phyloP scores from a whole-genome alignment of 1,284 basidiomycete species.

The Trametes pubescens region DNA sequence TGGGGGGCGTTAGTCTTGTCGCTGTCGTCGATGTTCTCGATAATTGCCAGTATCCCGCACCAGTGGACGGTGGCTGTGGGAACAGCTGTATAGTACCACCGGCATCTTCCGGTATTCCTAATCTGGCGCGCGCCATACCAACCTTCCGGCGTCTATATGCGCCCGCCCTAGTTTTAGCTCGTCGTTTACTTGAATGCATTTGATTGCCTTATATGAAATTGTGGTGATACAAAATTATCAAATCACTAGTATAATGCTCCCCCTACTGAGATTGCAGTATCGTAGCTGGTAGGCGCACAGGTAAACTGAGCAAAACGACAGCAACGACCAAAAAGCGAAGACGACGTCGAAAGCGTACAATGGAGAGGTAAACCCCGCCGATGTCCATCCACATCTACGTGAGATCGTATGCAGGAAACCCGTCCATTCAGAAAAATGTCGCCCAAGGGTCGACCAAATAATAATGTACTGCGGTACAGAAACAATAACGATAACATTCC shows the following conservation, averaged over 20 bases:
- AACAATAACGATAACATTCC: slow-evolving; percentile 14
- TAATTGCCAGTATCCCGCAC: slow-evolving; percentile 20
- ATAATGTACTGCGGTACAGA: slow-evolving; percentile 5
- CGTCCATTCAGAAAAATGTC: background rate
- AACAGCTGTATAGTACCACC: slow-evolving; percentile 35
- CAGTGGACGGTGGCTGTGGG: slow-evolving; percentile 36
- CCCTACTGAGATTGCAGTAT: too few species aligned
- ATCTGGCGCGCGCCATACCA: slow-evolving; percentile 1
- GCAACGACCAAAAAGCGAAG: background rate
- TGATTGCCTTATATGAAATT: too few species aligned
- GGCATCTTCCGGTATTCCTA: slow-evolving; percentile 22
- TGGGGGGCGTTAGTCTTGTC: slow-evolving; percentile 36
- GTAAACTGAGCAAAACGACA: background rate
- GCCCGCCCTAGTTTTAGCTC: background rate
- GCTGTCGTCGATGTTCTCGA: slow-evolving; percentile 35
- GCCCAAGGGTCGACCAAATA: background rate
- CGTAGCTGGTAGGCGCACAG: too few species aligned
- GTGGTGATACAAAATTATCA: too few species aligned
- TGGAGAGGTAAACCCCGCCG: background rate
- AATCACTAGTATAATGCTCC: too few species aligned
- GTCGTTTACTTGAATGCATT: too few species aligned
- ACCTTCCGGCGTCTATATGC: slow-evolving; percentile 8
- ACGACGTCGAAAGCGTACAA: background rate
- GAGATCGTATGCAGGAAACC: background rate
- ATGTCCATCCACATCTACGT: background rate